Percentiles rank a stretch among this genome's conserved stretches.
Evolutionary conservation across 116 monocot species (phyloP).

Genomic region (Cymodocea nodosa): DNA sequence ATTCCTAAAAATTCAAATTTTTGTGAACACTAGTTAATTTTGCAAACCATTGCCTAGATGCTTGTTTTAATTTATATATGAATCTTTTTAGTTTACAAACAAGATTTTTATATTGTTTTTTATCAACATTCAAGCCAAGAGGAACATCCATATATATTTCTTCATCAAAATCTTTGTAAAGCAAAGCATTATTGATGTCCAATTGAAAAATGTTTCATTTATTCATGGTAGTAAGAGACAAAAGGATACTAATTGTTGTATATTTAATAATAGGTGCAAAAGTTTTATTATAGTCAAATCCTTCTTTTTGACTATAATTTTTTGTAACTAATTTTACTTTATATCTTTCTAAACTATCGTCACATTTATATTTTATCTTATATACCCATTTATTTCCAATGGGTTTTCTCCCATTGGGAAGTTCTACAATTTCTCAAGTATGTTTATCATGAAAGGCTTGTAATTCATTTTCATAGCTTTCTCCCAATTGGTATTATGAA

Average conservation of each 20-base stretch:
- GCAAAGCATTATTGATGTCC: neutral
- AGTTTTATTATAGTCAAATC: slow-evolving; percentile 1
- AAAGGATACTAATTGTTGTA: neutral
- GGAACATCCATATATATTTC: neutral
- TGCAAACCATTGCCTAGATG: too few species aligned
- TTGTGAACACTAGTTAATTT: too few species aligned
- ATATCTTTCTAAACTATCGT: neutral
- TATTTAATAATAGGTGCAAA: neutral
- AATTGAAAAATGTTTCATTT: neutral
- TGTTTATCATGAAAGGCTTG: neutral
- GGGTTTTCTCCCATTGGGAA: neutral
- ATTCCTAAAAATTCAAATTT: too few species aligned
- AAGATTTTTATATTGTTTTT: too few species aligned
- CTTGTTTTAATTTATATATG: too few species aligned
- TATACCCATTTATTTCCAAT: slow-evolving; percentile 13
- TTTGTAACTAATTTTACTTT: slow-evolving; percentile 5
- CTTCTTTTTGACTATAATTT: slow-evolving; percentile 3
- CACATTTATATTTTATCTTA: neutral
- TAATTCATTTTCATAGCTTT: too few species aligned
- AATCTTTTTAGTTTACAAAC: too few species aligned
- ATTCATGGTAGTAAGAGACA: neutral
- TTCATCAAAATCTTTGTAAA: neutral
- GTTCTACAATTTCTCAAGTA: neutral
- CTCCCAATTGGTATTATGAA: too few species aligned
- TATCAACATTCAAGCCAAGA: neutral